Base-by-base conservation (phyloP, 1,284 basidiomycete genomes). In the Cutaneotrichosporon daszewskae region DNA sequence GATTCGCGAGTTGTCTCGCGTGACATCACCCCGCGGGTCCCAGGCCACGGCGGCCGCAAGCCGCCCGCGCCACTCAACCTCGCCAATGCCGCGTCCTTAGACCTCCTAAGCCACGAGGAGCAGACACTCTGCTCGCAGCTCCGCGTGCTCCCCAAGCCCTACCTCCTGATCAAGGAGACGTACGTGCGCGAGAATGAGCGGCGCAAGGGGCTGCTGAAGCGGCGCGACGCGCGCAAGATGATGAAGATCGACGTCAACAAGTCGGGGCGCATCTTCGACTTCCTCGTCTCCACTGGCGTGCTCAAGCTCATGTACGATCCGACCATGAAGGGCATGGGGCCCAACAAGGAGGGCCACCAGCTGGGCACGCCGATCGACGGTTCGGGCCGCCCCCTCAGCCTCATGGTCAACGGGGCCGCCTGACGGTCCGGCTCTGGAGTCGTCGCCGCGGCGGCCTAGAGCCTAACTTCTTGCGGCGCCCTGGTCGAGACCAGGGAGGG, bases 171-270 rank as follows among this genome's bases (percentile, higher is more conserved):
- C 73, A 95, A 95, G 66, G 88, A 94, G 69, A 85, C 84, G 8
- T 79, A 94, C 33, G 82, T 95, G 19, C 80, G 88, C 26, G 91
- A 95, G 71, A 92, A 89, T 60, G 86, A 87, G 7, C 77, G 88
- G n/a, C 77, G 87, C 44, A 84, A 85, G 24, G 90, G 89, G 12
- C 83, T 85, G 66, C 76, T 94, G 22, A 82, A 85, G 38, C 77
- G 86, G 17, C 77, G 87, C 43, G 88, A 92, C 68, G 87, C 88
- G 14, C 78, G 86, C 35, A 65, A 89, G 66, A 76, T 91, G 53
- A 82, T 91, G 62, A 89, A 88, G 69, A 87, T 91, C 54, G 88
- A 92, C 66, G 87, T 88, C 47, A 89, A 89, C 69, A 91, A 92
- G 72, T 88, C 86, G 5, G 84, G 82, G 64, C 76, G 84, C 23